phyloP scores from a whole-genome alignment of 352 stramenopile genomes.

The Pythium myriotylum region DNA sequence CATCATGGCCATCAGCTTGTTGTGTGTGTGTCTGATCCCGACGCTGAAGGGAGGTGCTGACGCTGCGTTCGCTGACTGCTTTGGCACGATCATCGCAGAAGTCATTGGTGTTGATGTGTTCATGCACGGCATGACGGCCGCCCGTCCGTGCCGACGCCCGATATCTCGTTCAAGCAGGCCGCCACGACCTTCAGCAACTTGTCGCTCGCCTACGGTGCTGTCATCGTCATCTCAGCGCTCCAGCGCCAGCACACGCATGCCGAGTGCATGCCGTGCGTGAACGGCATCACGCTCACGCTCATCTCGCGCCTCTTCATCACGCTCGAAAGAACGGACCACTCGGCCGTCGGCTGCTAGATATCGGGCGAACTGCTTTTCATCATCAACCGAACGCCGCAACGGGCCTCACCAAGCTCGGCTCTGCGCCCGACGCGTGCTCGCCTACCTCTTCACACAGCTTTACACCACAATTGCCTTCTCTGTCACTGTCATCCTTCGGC shows the following conservation, averaged over 20 bases:
- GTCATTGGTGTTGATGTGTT: conserved; percentile 46
- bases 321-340: conserved; percentile 35
- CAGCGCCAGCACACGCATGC: conserved; percentile 4
- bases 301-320: conserved; percentile 50
- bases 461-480: too few species aligned
- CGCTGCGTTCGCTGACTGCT: conserved; percentile 45
- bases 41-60: conserved; percentile 60
- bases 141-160: conserved; percentile 37
- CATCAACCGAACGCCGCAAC: too few species aligned
- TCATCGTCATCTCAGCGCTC: conserved; percentile 1
- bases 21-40: conserved; percentile 29
- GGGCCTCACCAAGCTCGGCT: too few species aligned
- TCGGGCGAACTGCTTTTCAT: too few species aligned
- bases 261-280: conserved; percentile 3
- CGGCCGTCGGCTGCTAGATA: too few species aligned
- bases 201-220: conserved; percentile 51
- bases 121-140: conserved; percentile 52
- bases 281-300: conserved; percentile 19
- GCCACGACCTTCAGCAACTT: conserved; percentile 55
- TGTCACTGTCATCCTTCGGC: too few species aligned
- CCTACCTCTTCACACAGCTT: too few species aligned
- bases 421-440: too few species aligned
- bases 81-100: conserved; percentile 57
- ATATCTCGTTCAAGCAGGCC: conserved; percentile 50
- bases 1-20: too few species aligned